Percentiles rank a stretch among this genome's conserved stretches.
These are phyloP conservation scores for Metarhizium rileyi DNA, from an alignment of 2,329 filamentous ascomycete genomes.

Conservation along the genomic window DNA sequence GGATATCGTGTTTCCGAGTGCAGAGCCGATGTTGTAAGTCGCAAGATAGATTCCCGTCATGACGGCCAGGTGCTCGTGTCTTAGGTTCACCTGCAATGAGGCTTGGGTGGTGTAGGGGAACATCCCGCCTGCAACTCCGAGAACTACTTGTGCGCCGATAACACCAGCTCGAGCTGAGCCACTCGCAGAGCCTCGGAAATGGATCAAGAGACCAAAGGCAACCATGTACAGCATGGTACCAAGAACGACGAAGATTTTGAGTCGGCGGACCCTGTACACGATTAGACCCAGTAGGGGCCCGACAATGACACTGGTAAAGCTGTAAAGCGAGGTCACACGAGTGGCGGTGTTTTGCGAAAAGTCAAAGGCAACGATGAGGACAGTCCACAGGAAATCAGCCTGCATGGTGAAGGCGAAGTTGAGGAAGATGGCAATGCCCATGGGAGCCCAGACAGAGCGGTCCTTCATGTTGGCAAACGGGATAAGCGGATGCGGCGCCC, in stretches of 20 bases:
- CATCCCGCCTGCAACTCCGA: slow-evolving; percentile 48
- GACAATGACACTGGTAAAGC: slow-evolving; percentile 38
- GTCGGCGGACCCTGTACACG: slow-evolving; percentile 39
- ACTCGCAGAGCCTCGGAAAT: slow-evolving; percentile 38
- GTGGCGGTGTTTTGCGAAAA: slow-evolving; percentile 36
- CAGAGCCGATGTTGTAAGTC: slow-evolving; percentile 47
- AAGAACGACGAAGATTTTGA: slow-evolving; percentile 42
- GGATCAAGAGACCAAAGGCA: slow-evolving; percentile 46
- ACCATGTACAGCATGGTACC: slow-evolving; percentile 44
- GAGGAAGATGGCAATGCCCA: slow-evolving; percentile 26
- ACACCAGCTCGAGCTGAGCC: slow-evolving; percentile 41
- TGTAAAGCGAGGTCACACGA: slow-evolving; percentile 40
- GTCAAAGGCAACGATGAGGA: slow-evolving; percentile 42
- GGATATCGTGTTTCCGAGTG: slow-evolving; percentile 47
- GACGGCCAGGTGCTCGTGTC: slow-evolving; percentile 45
- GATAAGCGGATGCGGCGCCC: slow-evolving; percentile 47
- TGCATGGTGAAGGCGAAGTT: slow-evolving; percentile 37
- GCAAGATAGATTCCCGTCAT: slow-evolving; percentile 47
- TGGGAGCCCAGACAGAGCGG: slow-evolving; percentile 39
- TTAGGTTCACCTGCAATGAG: slow-evolving; percentile 45
- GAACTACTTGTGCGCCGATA: slow-evolving; percentile 50
- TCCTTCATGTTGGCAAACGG: slow-evolving; percentile 40
- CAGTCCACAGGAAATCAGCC: slow-evolving; percentile 41
- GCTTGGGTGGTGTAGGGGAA: slow-evolving; percentile 49
- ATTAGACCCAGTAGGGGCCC: slow-evolving; percentile 35